phyloP scores from a whole-genome alignment of 106 monocot species.

The Hemerocallis citrina region DNA sequence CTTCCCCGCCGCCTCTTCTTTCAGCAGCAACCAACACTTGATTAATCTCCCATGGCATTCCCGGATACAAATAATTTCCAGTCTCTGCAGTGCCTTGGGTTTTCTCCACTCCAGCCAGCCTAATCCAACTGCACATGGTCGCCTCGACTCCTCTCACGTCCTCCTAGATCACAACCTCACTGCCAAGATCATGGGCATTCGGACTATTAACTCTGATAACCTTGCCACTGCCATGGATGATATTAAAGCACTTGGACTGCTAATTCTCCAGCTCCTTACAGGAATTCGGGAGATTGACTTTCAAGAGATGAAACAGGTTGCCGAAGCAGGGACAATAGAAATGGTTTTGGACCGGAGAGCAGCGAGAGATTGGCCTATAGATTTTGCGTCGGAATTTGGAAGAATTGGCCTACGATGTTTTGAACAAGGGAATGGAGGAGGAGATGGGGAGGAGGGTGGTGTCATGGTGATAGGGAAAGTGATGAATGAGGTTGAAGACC shows the following conservation, averaged over 20 bases:
- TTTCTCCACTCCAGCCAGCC: slow-evolving; percentile 8
- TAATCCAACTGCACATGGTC: background rate
- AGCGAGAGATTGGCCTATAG: slow-evolving; percentile 3
- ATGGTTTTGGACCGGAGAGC: background rate
- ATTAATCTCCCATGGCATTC: background rate
- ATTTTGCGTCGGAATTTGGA: background rate
- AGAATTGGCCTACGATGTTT: background rate
- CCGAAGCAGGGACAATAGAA: background rate
- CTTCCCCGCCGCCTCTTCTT: slow-evolving; percentile 2
- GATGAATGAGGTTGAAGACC: background rate
- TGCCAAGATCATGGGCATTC: slow-evolving; percentile 1
- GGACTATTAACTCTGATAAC: background rate
- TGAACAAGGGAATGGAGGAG: background rate
- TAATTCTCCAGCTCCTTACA: slow-evolving; percentile 1
- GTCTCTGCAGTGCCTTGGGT: slow-evolving; percentile 1
- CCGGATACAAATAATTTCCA: background rate
- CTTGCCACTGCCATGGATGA: background rate
- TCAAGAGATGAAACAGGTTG: background rate
- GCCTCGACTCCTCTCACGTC: background rate
- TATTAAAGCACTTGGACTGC: background rate
- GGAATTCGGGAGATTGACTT: background rate
- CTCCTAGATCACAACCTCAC: background rate
- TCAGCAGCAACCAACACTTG: background rate
- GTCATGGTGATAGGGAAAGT: background rate
- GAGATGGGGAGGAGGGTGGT: background rate